Conservation (phyloP, 108 stramenopile species). For the Chaetoceros tenuissimus region DNA sequence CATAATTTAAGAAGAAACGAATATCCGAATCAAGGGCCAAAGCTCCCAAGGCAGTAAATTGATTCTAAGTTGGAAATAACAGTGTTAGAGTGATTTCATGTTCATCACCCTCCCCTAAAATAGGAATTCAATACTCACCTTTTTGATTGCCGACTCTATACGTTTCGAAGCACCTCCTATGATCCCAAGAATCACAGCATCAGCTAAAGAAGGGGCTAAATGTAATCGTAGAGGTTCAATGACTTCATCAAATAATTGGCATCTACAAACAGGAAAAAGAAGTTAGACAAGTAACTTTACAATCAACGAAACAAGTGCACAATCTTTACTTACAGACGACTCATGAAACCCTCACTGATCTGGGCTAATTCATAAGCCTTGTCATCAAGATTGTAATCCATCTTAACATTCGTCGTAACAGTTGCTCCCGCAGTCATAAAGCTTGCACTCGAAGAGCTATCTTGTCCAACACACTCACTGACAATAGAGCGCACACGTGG, state of each 20-base stretch:
- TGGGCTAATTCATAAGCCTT: slow-evolving; percentile 65
- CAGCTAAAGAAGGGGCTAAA: slow-evolving; percentile 60
- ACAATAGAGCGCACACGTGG: slow-evolving; percentile 71
- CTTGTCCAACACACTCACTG: slow-evolving; percentile 69
- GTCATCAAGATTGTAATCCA: slow-evolving; percentile 81
- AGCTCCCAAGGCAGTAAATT: slow-evolving; percentile 72
- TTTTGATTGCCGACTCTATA: slow-evolving; percentile 63
- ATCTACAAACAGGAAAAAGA: slow-evolving; percentile 19
- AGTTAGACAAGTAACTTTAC: not conserved
- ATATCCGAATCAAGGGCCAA: slow-evolving; percentile 77
- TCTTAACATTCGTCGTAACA: slow-evolving; percentile 31
- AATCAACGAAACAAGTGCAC: not conserved
- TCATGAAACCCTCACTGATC: slow-evolving; percentile 73
- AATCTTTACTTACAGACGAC: slow-evolving; percentile 27
- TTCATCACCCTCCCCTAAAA: not conserved
- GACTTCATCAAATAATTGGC: slow-evolving; percentile 58
- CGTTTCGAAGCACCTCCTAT: slow-evolving; percentile 63
- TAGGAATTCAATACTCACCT: slow-evolving; percentile 26
- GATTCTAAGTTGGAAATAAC: slow-evolving; percentile 21
- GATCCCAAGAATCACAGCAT: slow-evolving; percentile 52
- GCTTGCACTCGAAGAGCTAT: slow-evolving; percentile 20
- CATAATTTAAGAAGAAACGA: slow-evolving; percentile 62
- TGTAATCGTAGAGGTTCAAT: slow-evolving; percentile 52
- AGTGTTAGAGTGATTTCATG: not conserved
- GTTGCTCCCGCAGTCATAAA: slow-evolving; percentile 37